Evolutionary conservation across 177 flowering plant genomes (phyloP), one percentile per base, ranked within the genome.

Genomic region (Vitis hybrid): DNA sequence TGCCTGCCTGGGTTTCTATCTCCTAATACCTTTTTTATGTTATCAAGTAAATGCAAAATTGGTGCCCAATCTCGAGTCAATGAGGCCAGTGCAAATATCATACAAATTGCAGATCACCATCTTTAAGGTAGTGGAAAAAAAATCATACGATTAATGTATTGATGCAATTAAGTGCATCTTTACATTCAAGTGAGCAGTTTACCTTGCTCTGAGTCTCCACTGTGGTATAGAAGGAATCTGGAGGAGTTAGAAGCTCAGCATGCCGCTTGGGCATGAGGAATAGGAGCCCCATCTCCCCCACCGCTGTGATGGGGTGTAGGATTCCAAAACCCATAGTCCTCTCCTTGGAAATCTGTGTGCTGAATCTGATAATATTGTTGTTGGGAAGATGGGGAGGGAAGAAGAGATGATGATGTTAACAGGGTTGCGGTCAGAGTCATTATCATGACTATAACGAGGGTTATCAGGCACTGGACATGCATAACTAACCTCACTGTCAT

Each of bases 271-370:
- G 22, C 50, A 58, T 80, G 83, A 4, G 78, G 80, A 66, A 77
- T 66, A 0, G 83, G 83, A 69, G 74, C 74, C 10, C 55, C 55
- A 49, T 18, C 3, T 0, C 73, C 80, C 69, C 77, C 69, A 22
- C 68, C 68, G 10, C 47, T 8, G 50, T 4, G 59, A 33, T 11
- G 24, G 3, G 80, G 83, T 7, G 71, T 1, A 0, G 78, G 80
- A 49, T 68, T 56, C 83, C 83, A 80, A 52, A 31, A 12, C 4
- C 78, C 74, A 53, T 80, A 80, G 33, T 80, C 80, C 24, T 62
- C 71, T 44, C 60, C 50, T 14, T 61, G 33, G 2, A 55, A 1
- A 22, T 2, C 15, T 31, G 59, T n/a, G 11, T 15, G 28, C 15
- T 22, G 55, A 12, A 38, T 17, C 62, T 56, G 71, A n/a, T 67